Conservation (phyloP, 2,329 filamentous ascomycete species). For the Leptographium lundbergii region DNA sequence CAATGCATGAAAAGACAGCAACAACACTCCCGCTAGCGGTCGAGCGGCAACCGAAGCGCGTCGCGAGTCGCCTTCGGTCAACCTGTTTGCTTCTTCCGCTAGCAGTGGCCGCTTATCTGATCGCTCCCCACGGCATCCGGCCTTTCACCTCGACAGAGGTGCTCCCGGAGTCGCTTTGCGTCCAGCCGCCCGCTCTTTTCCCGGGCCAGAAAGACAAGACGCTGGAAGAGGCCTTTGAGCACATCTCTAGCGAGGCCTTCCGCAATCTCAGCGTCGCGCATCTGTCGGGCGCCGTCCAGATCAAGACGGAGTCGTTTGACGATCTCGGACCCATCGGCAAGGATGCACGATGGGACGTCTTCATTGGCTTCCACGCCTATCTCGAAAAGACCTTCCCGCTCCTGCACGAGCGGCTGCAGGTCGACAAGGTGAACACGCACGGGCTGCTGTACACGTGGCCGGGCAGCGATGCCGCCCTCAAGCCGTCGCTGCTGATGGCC, state of each 20-base stretch:
- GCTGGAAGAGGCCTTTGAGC: slow-evolving; percentile 2
- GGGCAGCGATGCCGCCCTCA: slow-evolving; percentile 33
- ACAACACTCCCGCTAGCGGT: too few species aligned
- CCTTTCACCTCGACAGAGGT: not conserved
- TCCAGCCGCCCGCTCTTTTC: slow-evolving; percentile 6
- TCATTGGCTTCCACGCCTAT: slow-evolving; percentile 39
- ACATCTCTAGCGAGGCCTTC: slow-evolving; percentile 9
- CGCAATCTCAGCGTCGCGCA: slow-evolving; percentile 14
- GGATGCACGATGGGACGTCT: slow-evolving; percentile 45
- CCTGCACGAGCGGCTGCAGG: slow-evolving; percentile 30
- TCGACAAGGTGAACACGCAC: slow-evolving; percentile 46
- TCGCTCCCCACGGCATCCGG: not conserved
- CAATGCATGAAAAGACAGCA: too few species aligned
- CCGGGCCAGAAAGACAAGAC: not conserved
- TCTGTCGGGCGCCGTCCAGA: slow-evolving; percentile 18
- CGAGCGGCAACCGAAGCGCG: too few species aligned
- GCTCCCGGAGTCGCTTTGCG: not conserved
- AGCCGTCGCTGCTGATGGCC: slow-evolving; percentile 46
- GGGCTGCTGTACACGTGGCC: slow-evolving; percentile 46
- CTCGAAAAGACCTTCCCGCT: slow-evolving; percentile 38
- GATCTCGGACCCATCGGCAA: slow-evolving; percentile 38
- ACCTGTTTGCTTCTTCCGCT: not conserved
- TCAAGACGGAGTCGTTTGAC: slow-evolving; percentile 19
- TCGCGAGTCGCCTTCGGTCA: not conserved
- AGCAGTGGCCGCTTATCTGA: not conserved